Evolutionary conservation across 2,329 filamentous ascomycete species (phyloP).

Genomic region (Trichoderma guizhouense): DNA sequence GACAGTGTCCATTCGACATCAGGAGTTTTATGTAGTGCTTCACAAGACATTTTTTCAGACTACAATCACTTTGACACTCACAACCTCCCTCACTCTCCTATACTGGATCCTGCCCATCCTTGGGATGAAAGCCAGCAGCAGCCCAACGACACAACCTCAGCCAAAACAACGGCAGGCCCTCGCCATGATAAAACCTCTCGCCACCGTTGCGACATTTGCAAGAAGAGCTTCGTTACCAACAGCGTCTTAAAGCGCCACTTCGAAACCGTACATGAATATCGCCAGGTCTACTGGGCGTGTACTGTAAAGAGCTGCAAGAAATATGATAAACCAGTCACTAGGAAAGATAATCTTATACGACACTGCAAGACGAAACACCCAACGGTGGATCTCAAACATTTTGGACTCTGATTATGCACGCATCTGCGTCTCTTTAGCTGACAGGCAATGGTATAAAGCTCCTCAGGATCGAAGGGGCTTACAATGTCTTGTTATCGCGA

Average conservation of each 20-base stretch:
- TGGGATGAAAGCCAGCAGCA: not conserved
- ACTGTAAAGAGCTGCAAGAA: not conserved
- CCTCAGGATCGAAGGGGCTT: not conserved
- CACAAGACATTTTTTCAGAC: not conserved
- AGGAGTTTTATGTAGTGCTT: not conserved
- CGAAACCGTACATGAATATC: not conserved
- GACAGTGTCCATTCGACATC: not conserved
- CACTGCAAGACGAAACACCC: not conserved
- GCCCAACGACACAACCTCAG: not conserved
- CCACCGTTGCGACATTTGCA: not conserved
- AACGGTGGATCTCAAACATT: not conserved
- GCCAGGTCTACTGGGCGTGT: not conserved
- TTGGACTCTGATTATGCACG: not conserved
- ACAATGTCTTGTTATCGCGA: not conserved
- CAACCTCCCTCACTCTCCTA: not conserved
- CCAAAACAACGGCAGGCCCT: not conserved
- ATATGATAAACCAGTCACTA: not conserved
- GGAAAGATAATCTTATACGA: not conserved
- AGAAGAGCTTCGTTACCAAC: not conserved
- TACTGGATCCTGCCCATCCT: not conserved
- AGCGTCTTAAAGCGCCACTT: not conserved
- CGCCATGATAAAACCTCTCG: not conserved
- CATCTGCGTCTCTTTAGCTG: not conserved
- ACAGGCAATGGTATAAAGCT: not conserved
- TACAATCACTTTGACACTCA: not conserved